Percentiles rank a stretch among this genome's conserved stretches.
Conservation (phyloP, 2,329 filamentous ascomycete genomes). For the Calonectria multiphialidica region DNA sequence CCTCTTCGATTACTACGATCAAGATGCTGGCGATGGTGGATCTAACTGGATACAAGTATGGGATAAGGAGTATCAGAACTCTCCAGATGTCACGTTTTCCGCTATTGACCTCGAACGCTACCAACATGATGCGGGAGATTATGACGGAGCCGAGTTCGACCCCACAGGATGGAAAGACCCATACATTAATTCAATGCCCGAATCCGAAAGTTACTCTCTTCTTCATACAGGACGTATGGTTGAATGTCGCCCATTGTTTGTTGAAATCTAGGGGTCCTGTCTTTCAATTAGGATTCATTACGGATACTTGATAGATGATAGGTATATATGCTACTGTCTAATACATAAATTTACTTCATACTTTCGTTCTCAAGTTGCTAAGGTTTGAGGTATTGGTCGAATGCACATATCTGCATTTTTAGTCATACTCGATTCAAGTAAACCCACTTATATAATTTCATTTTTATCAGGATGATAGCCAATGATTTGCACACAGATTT, state of each 20-base stretch:
- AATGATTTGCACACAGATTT: not conserved
- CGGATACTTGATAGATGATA: not conserved
- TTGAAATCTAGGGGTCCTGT: not conserved
- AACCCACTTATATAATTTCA: too few relatives aligned
- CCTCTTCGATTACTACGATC: slow-evolving; percentile 10
- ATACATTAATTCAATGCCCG: not conserved
- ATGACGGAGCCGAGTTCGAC: not conserved
- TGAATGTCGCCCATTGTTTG: slow-evolving; percentile 3
- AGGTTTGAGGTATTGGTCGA: too few relatives aligned
- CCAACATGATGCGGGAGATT: not conserved
- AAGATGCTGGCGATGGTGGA: slow-evolving; percentile 3
- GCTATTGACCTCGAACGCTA: not conserved
- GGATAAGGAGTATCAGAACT: not conserved
- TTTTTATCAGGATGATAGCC: too few relatives aligned
- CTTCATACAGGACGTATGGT: not conserved
- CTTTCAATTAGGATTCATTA: not conserved
- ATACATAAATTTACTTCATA: too few relatives aligned
- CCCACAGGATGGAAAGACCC: not conserved
- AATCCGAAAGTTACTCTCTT: not conserved
- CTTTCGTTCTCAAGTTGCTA: too few relatives aligned
- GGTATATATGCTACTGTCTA: too few relatives aligned
- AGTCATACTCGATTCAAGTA: too few relatives aligned
- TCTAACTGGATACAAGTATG: slow-evolving; percentile 6
- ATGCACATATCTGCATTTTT: too few relatives aligned
- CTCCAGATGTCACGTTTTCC: not conserved